Conservation (phyloP, 2,329 filamentous ascomycete species). For the Xenosphaeropsis pyriputrescens region DNA sequence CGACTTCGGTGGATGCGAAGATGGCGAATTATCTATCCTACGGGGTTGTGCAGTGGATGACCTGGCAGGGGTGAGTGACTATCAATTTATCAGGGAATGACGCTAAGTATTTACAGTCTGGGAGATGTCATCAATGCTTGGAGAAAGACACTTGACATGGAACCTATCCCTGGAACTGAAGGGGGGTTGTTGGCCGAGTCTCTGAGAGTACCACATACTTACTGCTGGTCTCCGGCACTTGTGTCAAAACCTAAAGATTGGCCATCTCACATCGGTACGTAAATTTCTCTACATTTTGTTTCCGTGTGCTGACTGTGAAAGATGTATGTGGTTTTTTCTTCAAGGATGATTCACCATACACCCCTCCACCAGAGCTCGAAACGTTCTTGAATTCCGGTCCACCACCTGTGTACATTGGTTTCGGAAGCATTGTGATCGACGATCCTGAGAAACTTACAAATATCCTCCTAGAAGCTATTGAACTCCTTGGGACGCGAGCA, state of each 20-base stretch:
- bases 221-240: conserved; percentile 38
- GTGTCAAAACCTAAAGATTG: conserved; percentile 64
- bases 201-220: conserved; percentile 2
- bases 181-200: conserved; percentile 2
- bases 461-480: conserved; percentile 54
- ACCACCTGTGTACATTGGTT: conserved; percentile 65
- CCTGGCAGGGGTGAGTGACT: conserved; percentile 27
- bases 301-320: background rate
- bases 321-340: conserved; percentile 60
- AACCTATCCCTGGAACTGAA: conserved; percentile 1
- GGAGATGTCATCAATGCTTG: conserved; percentile 54
- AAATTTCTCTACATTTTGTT: background rate
- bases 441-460: conserved; percentile 53
- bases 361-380: conserved; percentile 44
- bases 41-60: conserved; percentile 28
- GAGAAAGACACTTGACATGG: conserved; percentile 2
- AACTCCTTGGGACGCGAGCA: conserved; percentile 49
- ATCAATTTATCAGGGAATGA: background rate
- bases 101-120: conserved; percentile 19
- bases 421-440: conserved; percentile 66
- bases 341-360: conserved; percentile 46
- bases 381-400: conserved; percentile 52
- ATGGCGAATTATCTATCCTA: conserved; percentile 28
- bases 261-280: conserved; percentile 42
- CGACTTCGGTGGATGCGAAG: conserved; percentile 16